Evolutionary conservation across 1,284 basidiomycete species (phyloP).

Genomic region (Sparassis latifolia): DNA sequence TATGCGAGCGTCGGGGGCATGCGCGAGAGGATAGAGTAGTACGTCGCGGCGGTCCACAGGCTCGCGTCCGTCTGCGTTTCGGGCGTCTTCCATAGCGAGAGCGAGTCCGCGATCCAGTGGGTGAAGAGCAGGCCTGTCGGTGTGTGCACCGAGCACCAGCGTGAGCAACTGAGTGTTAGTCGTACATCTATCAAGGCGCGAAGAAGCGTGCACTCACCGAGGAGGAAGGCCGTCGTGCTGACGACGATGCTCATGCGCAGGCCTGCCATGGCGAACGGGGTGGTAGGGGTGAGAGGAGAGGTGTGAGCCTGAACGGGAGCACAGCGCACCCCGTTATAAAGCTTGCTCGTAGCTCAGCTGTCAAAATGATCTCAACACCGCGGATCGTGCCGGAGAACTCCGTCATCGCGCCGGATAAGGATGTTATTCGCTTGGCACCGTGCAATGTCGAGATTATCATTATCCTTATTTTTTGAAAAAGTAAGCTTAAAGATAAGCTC

Average conservation of each 20-base stretch:
- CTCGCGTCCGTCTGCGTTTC: constrained; percentile 60
- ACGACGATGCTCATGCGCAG: constrained; percentile 65
- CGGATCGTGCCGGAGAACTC: too few relatives aligned
- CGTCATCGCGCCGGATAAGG: too few relatives aligned
- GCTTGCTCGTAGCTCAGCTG: too few relatives aligned
- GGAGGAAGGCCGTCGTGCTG: constrained; percentile 70
- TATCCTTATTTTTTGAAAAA: too few relatives aligned
- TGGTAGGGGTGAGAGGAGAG: not conserved
- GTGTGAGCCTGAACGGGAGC: not conserved
- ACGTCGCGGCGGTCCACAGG: constrained; percentile 71
- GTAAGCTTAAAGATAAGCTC: too few relatives aligned
- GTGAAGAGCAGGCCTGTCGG: constrained; percentile 67
- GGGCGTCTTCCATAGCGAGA: constrained; percentile 79
- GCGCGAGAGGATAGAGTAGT: constrained; percentile 70
- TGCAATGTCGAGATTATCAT: too few relatives aligned
- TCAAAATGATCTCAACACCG: too few relatives aligned
- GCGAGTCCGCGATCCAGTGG: constrained; percentile 81
- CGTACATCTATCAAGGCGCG: too few relatives aligned
- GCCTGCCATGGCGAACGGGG: constrained; percentile 32
- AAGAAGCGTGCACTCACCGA: constrained; percentile 40
- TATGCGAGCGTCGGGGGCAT: constrained; percentile 50
- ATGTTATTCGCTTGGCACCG: too few relatives aligned
- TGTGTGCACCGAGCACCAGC: not conserved
- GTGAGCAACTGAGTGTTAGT: not conserved
- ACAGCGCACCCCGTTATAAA: too few relatives aligned